Evolutionary conservation across 2,329 filamentous ascomycete species (phyloP), one percentile per base, ranked within the genome.

Genomic region (Talaromyces albobiverticillius): DNA sequence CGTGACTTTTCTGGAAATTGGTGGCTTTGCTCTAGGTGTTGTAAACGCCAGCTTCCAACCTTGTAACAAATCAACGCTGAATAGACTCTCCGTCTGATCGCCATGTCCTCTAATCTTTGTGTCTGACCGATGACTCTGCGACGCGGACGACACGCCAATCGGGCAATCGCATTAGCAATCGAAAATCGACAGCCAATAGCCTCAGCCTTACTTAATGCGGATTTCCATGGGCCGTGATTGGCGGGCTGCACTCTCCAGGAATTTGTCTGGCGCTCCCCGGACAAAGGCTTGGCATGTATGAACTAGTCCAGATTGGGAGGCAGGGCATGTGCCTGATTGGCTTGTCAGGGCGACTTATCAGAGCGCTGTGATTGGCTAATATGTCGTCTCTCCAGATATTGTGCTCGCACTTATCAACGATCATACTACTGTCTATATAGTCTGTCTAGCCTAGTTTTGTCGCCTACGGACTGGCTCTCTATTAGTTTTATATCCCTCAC

Each of bases 341-440:
- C 45, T n/a, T 11, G 4, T 7, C 4, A 1, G 20, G 3, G 29
- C 10, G 31, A 13, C 38, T 53, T 56, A 56, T 56, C 54, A 22
- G 54, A 25, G 54, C 22, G 31, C 13, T 23, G 20, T 56, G 54
- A 56, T 56, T 56, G 54, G 54, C 23, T 18, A 26, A 7, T 14
- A n/a, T n/a, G n/a, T 9, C 41, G 5, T 9, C 26, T 23, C 38
- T 41, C 38, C 38, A 41, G 9, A n/a, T n/a, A n/a, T n/a, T n/a
- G n/a, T n/a, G n/a, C n/a, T n/a, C n/a, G n/a, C n/a, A n/a, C n/a
- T 14, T 34, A 34, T 34, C 14, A 8, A 14, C 31, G 31, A 34
- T 34, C 8, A 8, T 34, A 14, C 31, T 34, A n/a, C 5, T 29
- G 26, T 29, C 26, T 29, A 29, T 29, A 5, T 29, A n/a, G 26